Evolutionary conservation across 1,139 yeast genomes (phyloP).

Genomic region (Blastobotrys apis): DNA sequence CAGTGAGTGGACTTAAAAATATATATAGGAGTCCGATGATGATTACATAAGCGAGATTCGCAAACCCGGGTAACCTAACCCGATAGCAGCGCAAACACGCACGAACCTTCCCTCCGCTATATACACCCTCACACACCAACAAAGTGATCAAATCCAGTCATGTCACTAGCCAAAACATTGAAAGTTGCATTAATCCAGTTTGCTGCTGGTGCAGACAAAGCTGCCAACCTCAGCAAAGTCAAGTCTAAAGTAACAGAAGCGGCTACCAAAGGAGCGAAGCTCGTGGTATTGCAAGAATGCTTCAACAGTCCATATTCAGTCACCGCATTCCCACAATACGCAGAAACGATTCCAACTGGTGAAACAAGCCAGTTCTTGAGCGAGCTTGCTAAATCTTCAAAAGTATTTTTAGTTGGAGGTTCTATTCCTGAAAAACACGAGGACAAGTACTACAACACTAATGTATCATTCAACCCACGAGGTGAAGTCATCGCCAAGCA

Average conservation of each 20-base stretch:
- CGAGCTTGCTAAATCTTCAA: slow-evolving; percentile 55
- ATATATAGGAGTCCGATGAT: too few species aligned
- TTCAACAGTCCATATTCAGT: slow-evolving; percentile 95
- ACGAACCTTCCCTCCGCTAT: too few species aligned
- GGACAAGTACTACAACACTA: slow-evolving; percentile 71
- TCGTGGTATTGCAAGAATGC: slow-evolving; percentile 81
- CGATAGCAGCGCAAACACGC: too few species aligned
- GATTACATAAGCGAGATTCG: too few species aligned
- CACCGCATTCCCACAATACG: slow-evolving; percentile 76
- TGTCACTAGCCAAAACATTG: slow-evolving; percentile 23
- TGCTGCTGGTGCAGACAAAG: slow-evolving; percentile 66
- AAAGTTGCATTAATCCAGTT: slow-evolving; percentile 76
- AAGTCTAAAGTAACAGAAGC: slow-evolving; percentile 54
- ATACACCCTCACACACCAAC: too few species aligned
- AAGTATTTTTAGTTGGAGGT: slow-evolving; percentile 75
- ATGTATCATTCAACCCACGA: slow-evolving; percentile 61
- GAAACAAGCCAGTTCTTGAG: slow-evolving; percentile 62
- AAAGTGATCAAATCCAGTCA: too few species aligned
- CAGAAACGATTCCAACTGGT: slow-evolving; percentile 69
- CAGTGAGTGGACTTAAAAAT: too few species aligned
- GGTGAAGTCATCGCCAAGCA: slow-evolving; percentile 82
- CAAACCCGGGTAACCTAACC: too few species aligned
- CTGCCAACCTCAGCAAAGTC: slow-evolving; percentile 56
- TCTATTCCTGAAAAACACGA: slow-evolving; percentile 76
- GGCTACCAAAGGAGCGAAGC: slow-evolving; percentile 40